Evolutionary conservation across 208 protist genomes (phyloP).

Genomic region (Endotrypanum monterogeii): DNA sequence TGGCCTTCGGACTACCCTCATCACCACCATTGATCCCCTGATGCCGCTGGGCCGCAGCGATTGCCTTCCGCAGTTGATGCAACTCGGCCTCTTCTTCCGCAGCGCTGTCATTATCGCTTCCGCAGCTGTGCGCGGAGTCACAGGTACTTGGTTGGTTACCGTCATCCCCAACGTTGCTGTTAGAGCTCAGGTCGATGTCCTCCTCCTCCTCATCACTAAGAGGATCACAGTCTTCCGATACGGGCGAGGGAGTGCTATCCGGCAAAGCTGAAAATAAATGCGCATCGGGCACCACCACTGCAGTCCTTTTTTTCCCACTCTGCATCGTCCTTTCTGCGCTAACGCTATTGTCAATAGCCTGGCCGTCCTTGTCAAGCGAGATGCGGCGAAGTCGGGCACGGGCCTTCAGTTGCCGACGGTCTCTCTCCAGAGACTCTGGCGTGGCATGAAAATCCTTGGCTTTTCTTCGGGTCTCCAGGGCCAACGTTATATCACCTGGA

Average conservation of each 20-base stretch:
- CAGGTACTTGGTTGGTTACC: conserved; percentile 62
- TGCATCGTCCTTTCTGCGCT: background rate
- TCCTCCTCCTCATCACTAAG: conserved; percentile 7
- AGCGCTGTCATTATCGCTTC: conserved; percentile 27
- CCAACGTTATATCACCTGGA: conserved; percentile 23
- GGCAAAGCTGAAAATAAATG: background rate
- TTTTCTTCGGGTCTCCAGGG: conserved; percentile 18
- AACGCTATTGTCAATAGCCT: conserved; percentile 10
- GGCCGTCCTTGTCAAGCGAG: conserved; percentile 26
- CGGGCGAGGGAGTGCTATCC: background rate
- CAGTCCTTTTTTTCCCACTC: background rate
- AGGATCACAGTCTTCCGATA: background rate
- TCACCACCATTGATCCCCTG: background rate
- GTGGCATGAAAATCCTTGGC: conserved; percentile 37
- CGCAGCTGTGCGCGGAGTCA: conserved; percentile 29
- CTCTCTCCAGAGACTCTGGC: conserved; percentile 23
- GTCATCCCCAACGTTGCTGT: conserved; percentile 54
- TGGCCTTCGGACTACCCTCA: conserved; percentile 2
- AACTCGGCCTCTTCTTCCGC: conserved; percentile 29
- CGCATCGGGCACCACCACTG: background rate
- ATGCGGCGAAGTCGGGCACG: conserved; percentile 16
- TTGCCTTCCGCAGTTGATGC: conserved; percentile 24
- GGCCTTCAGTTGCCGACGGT: conserved; percentile 23
- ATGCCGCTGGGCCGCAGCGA: conserved; percentile 13
- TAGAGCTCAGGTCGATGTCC: conserved; percentile 28